Base-by-base conservation (phyloP, 2,329 filamentous ascomycete species). In the Cladophialophora psammophila region DNA sequence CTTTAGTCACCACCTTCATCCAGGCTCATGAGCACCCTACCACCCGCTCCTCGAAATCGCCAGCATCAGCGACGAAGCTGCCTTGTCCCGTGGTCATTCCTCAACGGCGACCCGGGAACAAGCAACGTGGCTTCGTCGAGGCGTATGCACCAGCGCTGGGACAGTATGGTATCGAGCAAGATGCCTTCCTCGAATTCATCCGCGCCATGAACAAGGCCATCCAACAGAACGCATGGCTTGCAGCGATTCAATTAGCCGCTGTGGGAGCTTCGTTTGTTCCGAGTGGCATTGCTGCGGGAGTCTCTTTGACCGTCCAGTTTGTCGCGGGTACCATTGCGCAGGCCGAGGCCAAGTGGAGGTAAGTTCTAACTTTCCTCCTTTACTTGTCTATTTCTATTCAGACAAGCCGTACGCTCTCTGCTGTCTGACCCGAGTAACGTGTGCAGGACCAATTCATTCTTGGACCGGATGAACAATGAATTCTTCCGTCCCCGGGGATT, bases 401-500 rank as follows among this genome's bases (percentile, higher is more conserved):
- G 38, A 42, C 38, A 42, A n/a, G 38, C 7, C 13, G 15, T 42
- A n/a, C 15, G 32, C 12, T 10, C 12, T 60, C 15, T 20, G 58
- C 13, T 15, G 20, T 7, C 42, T 32, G 5, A 20, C 42, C 12
- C 20, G 32, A 58, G 36, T 60, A 32, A 18, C 55, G 48, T 38
- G 18, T 75, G 76, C 67, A 77, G 80, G 54, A 81, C 83, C 0
- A 88, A 87, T 70, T 76, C 73, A 0, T 88, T 86, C 72, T 79
- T 89, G 8, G 81, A 87, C 69, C 76, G 78, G 34, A 79, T 87
- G 70, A 89, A 89, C 71, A 78, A 81, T 6, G 78, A 84, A 7
- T 82, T 87, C 66, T 89, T 89, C 74, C 80, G 78, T 50, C 86
- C 87, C 0, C 81, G 80, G 1, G 86, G 86, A 0, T 78, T 88